Percentiles rank a stretch among this genome's conserved stretches.
phyloP scores from a whole-genome alignment of 805 yeast genomes.

The Metschnikowia reukaufii region DNA sequence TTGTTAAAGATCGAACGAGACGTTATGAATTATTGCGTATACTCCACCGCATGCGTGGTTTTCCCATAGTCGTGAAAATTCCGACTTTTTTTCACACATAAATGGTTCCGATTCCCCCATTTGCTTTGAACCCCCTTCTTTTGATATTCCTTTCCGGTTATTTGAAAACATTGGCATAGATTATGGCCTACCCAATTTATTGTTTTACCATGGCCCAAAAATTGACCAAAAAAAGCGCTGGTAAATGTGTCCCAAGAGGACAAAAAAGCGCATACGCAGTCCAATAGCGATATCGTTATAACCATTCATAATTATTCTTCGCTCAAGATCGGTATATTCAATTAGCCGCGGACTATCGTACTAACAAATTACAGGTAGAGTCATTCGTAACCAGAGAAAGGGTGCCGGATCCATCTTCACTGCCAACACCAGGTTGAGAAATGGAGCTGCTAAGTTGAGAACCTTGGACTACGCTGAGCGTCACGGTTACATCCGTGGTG shows the following conservation, averaged over 20 bases:
- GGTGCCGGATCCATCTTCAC: slow-evolving; percentile 99
- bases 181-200: no score
- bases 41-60: neutral
- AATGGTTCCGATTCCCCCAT: neutral
- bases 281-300: neutral
- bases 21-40: neutral
- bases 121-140: no score
- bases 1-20: neutral
- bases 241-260: no score
- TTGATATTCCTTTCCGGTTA: no score
- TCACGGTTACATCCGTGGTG: slow-evolving; percentile 99
- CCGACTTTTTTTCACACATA: neutral
- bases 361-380: slow-evolving; percentile 70
- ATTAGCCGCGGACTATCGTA: no score
- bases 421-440: slow-evolving; percentile 99
- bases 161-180: no score
- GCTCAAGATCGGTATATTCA: no score
- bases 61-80: neutral
- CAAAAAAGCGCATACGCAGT: no score
- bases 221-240: no score
- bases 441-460: slow-evolving; percentile 99
- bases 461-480: slow-evolving; percentile 99
- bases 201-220: no score
- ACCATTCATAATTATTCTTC: no score
- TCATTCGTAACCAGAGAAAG: slow-evolving; percentile 99